Conservation (phyloP, 2,329 filamentous ascomycete genomes). For the Seiridium cupressi region DNA sequence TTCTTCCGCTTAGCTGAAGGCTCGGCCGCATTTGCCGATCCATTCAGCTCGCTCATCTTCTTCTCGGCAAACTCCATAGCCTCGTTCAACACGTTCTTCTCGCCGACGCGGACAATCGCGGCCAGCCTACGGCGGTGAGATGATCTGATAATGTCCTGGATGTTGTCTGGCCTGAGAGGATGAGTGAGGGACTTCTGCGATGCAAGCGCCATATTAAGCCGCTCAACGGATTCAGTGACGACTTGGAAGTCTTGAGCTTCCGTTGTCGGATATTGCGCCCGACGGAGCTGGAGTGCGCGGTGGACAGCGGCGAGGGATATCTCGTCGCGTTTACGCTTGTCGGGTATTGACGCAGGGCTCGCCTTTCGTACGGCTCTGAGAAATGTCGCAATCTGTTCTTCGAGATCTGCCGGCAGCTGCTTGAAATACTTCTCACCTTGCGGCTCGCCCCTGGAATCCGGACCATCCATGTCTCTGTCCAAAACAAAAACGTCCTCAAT, state of each 20-base stretch:
- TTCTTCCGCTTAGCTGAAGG: slow-evolving; percentile 26
- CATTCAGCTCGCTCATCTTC: slow-evolving; percentile 18
- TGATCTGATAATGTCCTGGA: slow-evolving; percentile 29
- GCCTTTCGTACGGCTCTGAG: slow-evolving; percentile 48
- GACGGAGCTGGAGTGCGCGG: slow-evolving; percentile 34
- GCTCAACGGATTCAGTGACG: not conserved
- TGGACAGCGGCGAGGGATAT: slow-evolving; percentile 39
- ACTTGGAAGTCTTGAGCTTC: slow-evolving; percentile 12
- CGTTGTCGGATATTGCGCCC: slow-evolving; percentile 41
- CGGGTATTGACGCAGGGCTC: slow-evolving; percentile 38
- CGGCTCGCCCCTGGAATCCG: slow-evolving; percentile 46
- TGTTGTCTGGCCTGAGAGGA: too few relatives aligned
- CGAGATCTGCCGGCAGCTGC: slow-evolving; percentile 48
- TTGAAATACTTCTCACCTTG: slow-evolving; percentile 34
- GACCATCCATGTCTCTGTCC: slow-evolving; percentile 52
- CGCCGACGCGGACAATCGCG: slow-evolving; percentile 65
- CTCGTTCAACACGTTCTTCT: slow-evolving; percentile 65
- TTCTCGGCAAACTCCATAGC: slow-evolving; percentile 38
- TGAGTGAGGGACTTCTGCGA: too few relatives aligned
- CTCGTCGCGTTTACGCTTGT: slow-evolving; percentile 50
- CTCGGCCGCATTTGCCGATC: slow-evolving; percentile 13
- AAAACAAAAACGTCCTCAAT: slow-evolving; percentile 75
- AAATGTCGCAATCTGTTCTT: slow-evolving; percentile 48
- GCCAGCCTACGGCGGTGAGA: slow-evolving; percentile 55
- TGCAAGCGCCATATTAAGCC: too few relatives aligned